These are phyloP conservation scores for Chaetomium cochliodes DNA, from an alignment of 495 filamentous ascomycete genomes.

Conservation along the genomic window DNA sequence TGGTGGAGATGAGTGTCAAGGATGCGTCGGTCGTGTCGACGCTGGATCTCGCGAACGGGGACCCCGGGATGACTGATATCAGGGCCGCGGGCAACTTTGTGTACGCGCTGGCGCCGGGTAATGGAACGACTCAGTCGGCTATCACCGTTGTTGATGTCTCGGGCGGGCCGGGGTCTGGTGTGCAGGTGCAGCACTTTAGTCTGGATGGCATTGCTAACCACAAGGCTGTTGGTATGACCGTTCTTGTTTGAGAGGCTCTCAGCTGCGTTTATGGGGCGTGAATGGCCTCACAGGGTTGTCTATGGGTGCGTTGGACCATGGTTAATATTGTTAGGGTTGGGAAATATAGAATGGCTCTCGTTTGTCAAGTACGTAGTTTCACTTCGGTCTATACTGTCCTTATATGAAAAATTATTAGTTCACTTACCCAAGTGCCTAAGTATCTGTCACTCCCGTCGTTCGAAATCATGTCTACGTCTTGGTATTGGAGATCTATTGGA, in stretches of 20 bases:
- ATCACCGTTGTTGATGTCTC: slow-evolving; percentile 53
- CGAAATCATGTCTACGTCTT: no score
- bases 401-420: no score
- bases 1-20: slow-evolving; percentile 52
- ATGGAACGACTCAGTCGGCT: slow-evolving; percentile 45
- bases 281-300: no score
- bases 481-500: no score
- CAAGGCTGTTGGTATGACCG: slow-evolving; percentile 2
- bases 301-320: no score
- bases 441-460: no score
- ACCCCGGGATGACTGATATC: slow-evolving; percentile 57
- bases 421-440: no score
- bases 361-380: no score
- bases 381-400: no score
- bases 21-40: slow-evolving; percentile 44
- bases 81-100: slow-evolving; percentile 50
- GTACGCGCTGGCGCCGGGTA: slow-evolving; percentile 56
- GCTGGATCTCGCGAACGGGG: slow-evolving; percentile 45
- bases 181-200: slow-evolving; percentile 42
- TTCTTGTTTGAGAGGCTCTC: background rate
- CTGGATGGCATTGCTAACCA: slow-evolving; percentile 26
- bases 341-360: no score
- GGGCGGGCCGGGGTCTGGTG: background rate
- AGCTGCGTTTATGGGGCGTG: no score
- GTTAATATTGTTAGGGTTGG: no score